phyloP scores from a whole-genome alignment of 2,329 filamentous ascomycete species.

The Fusarium agapanthi region DNA sequence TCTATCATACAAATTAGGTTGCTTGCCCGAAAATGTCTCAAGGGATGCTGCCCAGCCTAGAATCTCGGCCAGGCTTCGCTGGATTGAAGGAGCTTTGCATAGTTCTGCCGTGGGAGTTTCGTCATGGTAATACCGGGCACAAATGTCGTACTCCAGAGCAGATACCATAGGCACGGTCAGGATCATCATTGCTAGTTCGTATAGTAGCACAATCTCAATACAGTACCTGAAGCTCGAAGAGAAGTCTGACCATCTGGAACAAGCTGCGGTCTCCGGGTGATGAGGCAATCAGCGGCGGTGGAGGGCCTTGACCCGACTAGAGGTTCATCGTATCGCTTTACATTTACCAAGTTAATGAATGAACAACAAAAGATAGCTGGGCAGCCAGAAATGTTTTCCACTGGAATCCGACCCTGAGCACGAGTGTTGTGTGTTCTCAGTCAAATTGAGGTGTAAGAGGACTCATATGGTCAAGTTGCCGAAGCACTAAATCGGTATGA shows the following conservation, averaged over 20 bases:
- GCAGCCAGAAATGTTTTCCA: too few relatives aligned
- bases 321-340: background rate
- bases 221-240: background rate
- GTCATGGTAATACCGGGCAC: background rate
- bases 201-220: background rate
- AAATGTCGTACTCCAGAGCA: background rate
- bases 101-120: background rate
- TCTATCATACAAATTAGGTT: too few relatives aligned
- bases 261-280: background rate
- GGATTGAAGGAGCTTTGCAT: background rate
- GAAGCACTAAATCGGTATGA: background rate
- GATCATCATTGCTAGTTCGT: background rate
- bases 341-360: too few relatives aligned
- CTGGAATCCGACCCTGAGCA: accelerated
- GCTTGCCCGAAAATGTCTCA: background rate
- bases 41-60: background rate
- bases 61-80: background rate
- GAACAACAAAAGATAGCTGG: background rate
- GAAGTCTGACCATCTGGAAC: background rate
- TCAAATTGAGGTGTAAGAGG: background rate
- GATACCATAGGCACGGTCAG: background rate
- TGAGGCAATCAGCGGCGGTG: too few relatives aligned
- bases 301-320: background rate
- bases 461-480: background rate
- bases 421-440: background rate